phyloP scores from a whole-genome alignment of 306 rosid genomes.

The Cucurbita pepo region DNA sequence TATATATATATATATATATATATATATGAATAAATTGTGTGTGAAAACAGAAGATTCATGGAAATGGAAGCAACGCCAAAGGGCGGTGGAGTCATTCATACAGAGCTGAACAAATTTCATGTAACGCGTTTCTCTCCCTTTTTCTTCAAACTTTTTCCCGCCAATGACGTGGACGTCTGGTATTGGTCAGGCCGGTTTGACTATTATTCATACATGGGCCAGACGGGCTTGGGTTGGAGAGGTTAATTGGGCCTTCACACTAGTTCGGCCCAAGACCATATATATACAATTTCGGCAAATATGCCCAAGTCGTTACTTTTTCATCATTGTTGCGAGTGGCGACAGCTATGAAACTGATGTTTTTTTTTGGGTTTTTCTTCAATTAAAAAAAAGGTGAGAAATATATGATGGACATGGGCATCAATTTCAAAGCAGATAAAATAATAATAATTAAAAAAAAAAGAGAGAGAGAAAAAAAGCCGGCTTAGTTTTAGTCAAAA shows the following conservation, averaged over 20 bases:
- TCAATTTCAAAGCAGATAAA: neutral
- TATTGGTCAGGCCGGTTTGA: neutral
- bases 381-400: neutral
- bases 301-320: neutral
- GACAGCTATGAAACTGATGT: neutral
- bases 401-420: neutral
- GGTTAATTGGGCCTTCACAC: neutral
- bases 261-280: no score
- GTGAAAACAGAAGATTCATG: neutral
- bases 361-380: neutral
- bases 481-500: neutral
- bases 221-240: neutral
- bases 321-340: neutral
- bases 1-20: no score
- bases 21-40: neutral
- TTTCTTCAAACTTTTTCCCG: neutral
- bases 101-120: neutral
- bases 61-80: neutral
- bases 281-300: no score
- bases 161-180: neutral
- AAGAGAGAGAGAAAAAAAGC: neutral
- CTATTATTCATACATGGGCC: no score
- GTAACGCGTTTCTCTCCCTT: neutral
- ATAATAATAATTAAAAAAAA: neutral
- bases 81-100: neutral